Conservation (phyloP, 805 yeast genomes). For the Myxozyma mucilagina region DNA sequence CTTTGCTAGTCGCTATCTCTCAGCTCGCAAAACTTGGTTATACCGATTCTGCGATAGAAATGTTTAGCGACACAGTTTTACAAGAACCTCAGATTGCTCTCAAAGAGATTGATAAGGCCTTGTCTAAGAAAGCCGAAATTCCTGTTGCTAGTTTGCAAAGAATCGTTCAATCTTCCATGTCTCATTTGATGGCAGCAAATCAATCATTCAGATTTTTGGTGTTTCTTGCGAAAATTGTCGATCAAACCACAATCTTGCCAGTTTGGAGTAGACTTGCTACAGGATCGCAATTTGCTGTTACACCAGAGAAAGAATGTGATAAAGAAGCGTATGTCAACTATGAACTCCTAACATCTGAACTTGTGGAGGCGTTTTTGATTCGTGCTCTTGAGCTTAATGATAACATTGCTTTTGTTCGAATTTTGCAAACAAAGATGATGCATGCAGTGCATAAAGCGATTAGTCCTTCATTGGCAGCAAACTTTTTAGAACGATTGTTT, state of each 20-base stretch:
- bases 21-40: constrained; percentile 1
- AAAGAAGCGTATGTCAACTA: background rate
- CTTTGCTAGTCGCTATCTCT: background rate
- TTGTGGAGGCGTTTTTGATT: constrained; percentile 5
- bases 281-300: background rate
- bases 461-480: background rate
- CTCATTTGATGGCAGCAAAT: background rate
- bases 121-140: background rate
- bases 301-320: background rate
- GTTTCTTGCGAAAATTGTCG: background rate
- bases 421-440: constrained; percentile 4
- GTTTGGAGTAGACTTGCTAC: constrained; percentile 11
- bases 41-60: background rate
- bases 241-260: background rate
- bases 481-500: background rate
- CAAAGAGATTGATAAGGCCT: background rate
- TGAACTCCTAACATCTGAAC: background rate
- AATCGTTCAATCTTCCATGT: background rate
- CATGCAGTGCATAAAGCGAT: background rate
- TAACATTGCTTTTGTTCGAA: background rate
- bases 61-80: background rate
- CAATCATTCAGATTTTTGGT: background rate
- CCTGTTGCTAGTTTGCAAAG: background rate
- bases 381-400: constrained; percentile 3
- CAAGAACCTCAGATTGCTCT: constrained; percentile 2